These are phyloP conservation scores for Rhizophora mangle DNA, from an alignment of 345 rosid genomes.

Conservation along the genomic window DNA sequence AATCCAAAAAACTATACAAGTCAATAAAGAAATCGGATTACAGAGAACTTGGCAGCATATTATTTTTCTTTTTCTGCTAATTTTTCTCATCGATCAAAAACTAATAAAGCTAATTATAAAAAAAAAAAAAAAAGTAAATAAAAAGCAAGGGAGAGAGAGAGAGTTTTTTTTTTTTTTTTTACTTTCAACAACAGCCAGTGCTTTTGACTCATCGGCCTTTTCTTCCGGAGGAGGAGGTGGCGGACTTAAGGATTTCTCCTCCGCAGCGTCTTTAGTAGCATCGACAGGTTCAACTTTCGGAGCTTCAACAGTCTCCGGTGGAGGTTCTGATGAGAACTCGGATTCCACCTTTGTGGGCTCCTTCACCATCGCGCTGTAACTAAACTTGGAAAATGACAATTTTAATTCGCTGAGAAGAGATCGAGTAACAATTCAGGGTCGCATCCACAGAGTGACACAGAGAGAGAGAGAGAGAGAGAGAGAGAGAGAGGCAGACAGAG, in stretches of 20 bases:
- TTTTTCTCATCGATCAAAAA: not conserved
- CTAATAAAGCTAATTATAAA: not conserved
- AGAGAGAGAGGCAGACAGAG: not conserved
- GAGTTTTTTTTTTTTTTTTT: slow-evolving; percentile 24
- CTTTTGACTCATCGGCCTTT: slow-evolving; percentile 33
- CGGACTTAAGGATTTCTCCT: slow-evolving; percentile 44
- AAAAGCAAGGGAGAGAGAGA: not conserved
- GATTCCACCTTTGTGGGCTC: slow-evolving; percentile 32
- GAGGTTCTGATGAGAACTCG: slow-evolving; percentile 9
- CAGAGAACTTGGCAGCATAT: too few relatives aligned
- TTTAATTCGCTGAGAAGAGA: not conserved
- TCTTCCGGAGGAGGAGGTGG: slow-evolving; percentile 31
- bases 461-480: not conserved
- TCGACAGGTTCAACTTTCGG: slow-evolving; percentile 3
- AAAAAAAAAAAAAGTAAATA: not conserved
- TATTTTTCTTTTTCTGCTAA: too few relatives aligned
- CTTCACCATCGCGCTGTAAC: not conserved
- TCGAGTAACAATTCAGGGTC: not conserved
- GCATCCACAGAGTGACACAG: too few relatives aligned
- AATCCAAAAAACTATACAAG: too few relatives aligned
- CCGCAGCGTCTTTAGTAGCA: slow-evolving; percentile 25
- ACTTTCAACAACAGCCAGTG: slow-evolving; percentile 52
- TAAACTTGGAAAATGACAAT: not conserved
- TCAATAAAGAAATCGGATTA: too few relatives aligned
- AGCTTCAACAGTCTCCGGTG: not conserved